phyloP scores from a whole-genome alignment of 2,329 filamentous ascomycete species.

The Beauveria varroae region DNA sequence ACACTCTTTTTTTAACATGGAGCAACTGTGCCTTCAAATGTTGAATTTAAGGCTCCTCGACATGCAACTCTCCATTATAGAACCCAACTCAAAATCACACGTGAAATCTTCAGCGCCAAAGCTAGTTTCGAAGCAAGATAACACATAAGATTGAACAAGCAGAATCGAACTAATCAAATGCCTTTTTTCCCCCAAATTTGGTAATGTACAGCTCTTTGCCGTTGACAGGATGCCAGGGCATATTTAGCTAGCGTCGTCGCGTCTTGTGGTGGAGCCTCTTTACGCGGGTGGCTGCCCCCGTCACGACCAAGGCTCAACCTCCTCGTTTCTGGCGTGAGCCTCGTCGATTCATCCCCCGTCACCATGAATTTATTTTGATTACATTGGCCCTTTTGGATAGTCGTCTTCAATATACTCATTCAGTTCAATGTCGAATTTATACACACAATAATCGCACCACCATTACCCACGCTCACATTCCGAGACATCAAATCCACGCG shows the following conservation, averaged over 20 bases:
- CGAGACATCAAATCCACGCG: neutral
- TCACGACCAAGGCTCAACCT: conserved; percentile 1
- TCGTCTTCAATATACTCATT: neutral
- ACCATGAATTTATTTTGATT: neutral
- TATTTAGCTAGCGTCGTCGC: neutral
- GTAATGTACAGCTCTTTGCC: neutral
- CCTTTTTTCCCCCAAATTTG: neutral
- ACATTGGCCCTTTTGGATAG: neutral
- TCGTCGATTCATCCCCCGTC: neutral
- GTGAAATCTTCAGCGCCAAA: neutral
- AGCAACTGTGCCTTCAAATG: too few relatives aligned
- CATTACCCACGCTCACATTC: neutral
- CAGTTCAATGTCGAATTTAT: neutral
- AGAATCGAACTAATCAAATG: neutral
- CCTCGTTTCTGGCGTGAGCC: neutral
- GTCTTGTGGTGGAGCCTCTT: conserved; percentile 6
- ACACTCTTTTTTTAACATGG: too few relatives aligned
- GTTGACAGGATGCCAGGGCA: neutral
- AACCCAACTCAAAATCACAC: too few relatives aligned
- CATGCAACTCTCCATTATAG: too few relatives aligned
- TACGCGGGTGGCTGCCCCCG: conserved; percentile 3
- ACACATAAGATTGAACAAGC: too few relatives aligned
- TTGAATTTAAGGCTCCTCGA: too few relatives aligned
- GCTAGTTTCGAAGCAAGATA: too few relatives aligned
- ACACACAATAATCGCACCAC: neutral